Evolutionary conservation across 2,329 filamentous ascomycete species (phyloP), one percentile per base, ranked within the genome.

Genomic region (Paecilomyces dactylethromorphus): DNA sequence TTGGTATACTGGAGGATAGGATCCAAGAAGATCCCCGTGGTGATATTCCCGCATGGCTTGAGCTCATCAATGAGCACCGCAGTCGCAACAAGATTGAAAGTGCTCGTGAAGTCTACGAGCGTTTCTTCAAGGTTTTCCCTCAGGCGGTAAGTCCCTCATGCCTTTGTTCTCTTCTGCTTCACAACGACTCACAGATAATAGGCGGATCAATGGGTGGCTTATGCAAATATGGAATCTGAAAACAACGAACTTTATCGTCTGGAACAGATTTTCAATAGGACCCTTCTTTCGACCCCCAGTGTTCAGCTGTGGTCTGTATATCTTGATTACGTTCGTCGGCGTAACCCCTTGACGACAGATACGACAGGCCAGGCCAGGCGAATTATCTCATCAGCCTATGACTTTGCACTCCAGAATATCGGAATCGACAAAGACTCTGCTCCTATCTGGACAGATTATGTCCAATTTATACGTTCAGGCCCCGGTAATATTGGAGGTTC

Each of bases 281-380:
- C 89, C 32, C 84, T 99, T 45, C 82, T 91, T 65, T 84, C 84
- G 8, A 87, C 94, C 21, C 88, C 90, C 11, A 90, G 93, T 71
- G 88, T 97, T 45, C 85, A 89, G 62, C 83, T 99, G 21, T 99
- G 92, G 91, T 91, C 89, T 6, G 84, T 92, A 32, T 99, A 99
- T 72, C 85, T 99, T 62, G 92, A 97, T 75, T 97, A 97, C 72
- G 90, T 97, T 62, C 91, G 94, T 56, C 89, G 94, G 54, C 85
- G 91, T 63, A 94, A 97, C 74, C 93, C 96, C 64, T 79, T 97
- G 60, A 91, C 82, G 51, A 87, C 89, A 68, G 94, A 97, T 70
- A 80, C 87, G 1, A 85, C 84, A 39, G 91, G 91, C 21, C 69
- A 87, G 64, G 90, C 91, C 54, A 89, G 94, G 61, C 84, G 86